Conservation (phyloP, 2,329 filamentous ascomycete genomes). For the Penicillium frequentans region DNA sequence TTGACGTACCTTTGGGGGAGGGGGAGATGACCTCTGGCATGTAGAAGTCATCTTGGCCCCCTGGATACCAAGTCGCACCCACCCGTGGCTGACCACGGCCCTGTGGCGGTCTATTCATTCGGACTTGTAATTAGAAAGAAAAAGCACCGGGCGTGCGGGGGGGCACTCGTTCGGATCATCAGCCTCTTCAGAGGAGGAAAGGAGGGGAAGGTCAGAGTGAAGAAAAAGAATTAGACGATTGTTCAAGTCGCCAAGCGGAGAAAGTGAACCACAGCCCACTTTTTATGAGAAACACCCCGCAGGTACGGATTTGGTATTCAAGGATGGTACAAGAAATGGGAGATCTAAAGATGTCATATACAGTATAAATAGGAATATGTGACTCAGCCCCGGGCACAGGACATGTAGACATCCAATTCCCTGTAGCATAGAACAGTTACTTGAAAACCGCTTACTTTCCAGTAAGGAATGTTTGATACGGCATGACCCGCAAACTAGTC, state of each 20-base stretch:
- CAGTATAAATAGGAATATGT: background rate
- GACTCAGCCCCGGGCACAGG: too few species aligned
- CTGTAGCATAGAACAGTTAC: too few species aligned
- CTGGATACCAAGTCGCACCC: constrained; percentile 67
- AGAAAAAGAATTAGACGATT: constrained; percentile 1
- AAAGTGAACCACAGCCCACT: constrained; percentile 1
- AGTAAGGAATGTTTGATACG: too few species aligned
- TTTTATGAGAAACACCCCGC: background rate
- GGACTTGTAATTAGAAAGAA: constrained; percentile 4
- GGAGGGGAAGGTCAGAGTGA: background rate
- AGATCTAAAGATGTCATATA: background rate
- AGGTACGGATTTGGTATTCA: background rate
- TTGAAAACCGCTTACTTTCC: too few species aligned
- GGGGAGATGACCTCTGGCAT: constrained; percentile 70
- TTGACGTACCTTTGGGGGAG: constrained; percentile 62
- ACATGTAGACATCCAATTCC: too few species aligned
- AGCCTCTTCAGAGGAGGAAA: background rate
- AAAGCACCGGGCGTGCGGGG: constrained; percentile 2
- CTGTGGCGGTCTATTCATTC: constrained; percentile 39
- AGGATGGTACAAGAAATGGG: background rate
- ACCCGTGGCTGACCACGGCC: constrained; percentile 44
- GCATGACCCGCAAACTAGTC: too few species aligned
- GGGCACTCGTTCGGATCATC: background rate
- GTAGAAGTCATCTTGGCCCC: constrained; percentile 67
- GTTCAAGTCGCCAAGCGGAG: background rate